Evolutionary conservation across 2,329 filamentous ascomycete species (phyloP), one percentile per base, ranked within the genome.

Genomic region (Cylindrodendrum hubeiense): DNA sequence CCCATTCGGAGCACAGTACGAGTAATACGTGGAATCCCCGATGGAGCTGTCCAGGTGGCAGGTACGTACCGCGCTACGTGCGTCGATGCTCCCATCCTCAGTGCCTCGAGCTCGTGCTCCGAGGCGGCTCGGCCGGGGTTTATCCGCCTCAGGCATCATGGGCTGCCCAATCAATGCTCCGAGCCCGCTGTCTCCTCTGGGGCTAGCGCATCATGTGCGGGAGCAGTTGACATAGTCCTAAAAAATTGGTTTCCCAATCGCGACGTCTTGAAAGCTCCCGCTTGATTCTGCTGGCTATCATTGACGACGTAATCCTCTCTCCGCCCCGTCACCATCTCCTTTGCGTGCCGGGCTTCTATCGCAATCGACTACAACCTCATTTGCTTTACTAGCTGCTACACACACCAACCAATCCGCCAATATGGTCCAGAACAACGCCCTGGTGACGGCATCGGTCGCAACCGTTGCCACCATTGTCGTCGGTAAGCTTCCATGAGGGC

Each of bases 361-460:
- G 57, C 43, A 39, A 59, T 62, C 58, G 60, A 64, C 54, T 47
- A 58, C 60, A 33, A 53, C 60, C 41, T 59, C 49, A 59, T n/a
- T 47, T 58, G 66, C 41, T 49, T 51, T 58, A 56, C 49, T 56
- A 65, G 37, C 56, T 66, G 61, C 64, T 61, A 55, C 63, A 50
- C 63, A 44, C 37, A 51, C 58, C 61, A 59, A 63, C 67, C 66
- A 74, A 69, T 68, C 58, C 34, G 39, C 66, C 67, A 75, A 69
- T 63, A 83, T 83, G 81, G 80, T 86, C 68, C 84, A 86, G 78
- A 80, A 84, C 67, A 83, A 81, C 68, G 87, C 84, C 70, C 76
- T 90, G 77, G 85, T 88, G 79, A 89, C 87, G 77, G 86, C 88
- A 78, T 87, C 87, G 62, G 85, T 89, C 76, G 88, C 87, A 75